Evolutionary conservation across 768 basidiomycete species (phyloP), one percentile per base, ranked within the genome.

Genomic region (Tephrocybe sp.): DNA sequence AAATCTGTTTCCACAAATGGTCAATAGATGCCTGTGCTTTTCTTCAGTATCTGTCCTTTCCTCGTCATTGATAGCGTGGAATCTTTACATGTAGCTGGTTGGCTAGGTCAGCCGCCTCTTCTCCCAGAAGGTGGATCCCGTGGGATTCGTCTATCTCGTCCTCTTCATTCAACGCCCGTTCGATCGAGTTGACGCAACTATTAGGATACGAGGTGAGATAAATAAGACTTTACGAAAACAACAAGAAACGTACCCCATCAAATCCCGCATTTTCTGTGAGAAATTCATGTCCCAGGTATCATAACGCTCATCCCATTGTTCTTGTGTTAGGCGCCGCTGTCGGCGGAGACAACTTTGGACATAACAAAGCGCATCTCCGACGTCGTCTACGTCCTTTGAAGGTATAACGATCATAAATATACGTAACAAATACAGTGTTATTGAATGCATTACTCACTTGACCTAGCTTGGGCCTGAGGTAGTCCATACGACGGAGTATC

Each of bases 221-320:
- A 11, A 32, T 19, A 41, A 41, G 12, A n/a, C 35, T 30, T 22
- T 10, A 36, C 20, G 22, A 6, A 11, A 3, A 41, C 19, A 19
- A n/a, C 10, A 12, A 23, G 20, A 42, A 2, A 36, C 43, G 4
- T 14, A 52, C 50, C 31, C 45, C 41, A 0, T 30, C 38, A 52
- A 17, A 10, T 8, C 33, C 1, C 16, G n/a, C 17, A 52, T 39
- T 16, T n/a, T 40, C 22, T 19, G 20, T 32, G 23, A 19, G 35
- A 30, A 45, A 12, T 22, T 4, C 17, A 17, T 17, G n/a, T 44
- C 13, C 54, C 50, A 49, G 14, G n/a, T 16, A 4, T 48, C 47
- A 19, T 44, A 32, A n/a, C 39, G 47, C 10, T 35, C 34, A 0
- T 49, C 30, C 51, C 51, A 56, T 31, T 40, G 23, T 4, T 43